phyloP scores from a whole-genome alignment of 139 green algal species.

The Micromonas commoda region DNA sequence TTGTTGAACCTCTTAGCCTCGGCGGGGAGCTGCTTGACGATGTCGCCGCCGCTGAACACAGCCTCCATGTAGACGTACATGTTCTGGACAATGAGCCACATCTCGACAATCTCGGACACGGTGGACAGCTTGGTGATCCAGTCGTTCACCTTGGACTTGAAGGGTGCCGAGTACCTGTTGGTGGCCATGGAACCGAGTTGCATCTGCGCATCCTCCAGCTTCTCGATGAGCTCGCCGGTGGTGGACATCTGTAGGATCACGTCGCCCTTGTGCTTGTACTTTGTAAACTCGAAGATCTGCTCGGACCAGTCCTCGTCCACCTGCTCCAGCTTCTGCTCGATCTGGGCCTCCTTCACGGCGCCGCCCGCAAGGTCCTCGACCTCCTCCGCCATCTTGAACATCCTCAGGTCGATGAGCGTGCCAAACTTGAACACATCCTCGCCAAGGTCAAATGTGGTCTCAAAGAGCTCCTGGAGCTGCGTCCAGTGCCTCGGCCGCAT shows the following conservation, averaged over 20 bases:
- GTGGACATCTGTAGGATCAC: conserved; percentile 58
- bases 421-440: conserved; percentile 70
- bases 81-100: conserved; percentile 66
- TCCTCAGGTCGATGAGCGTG: conserved; percentile 66
- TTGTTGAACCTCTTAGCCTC: conserved; percentile 75
- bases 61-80: conserved; percentile 81
- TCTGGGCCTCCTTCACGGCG: conserved; percentile 77
- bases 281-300: conserved; percentile 65
- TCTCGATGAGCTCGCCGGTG: conserved; percentile 67
- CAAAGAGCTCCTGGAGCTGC: conserved; percentile 65
- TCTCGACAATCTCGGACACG: conserved; percentile 71
- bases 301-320: conserved; percentile 70
- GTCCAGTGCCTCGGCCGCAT: conserved; percentile 70
- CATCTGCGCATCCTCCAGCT: conserved; percentile 76
- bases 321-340: conserved; percentile 79
- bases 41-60: conserved; percentile 80
- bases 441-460: conserved; percentile 63
- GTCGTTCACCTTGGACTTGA: conserved; percentile 58
- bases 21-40: conserved; percentile 67
- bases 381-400: conserved; percentile 62
- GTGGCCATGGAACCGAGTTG: conserved; percentile 83
- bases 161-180: conserved; percentile 64
- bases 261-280: conserved; percentile 61
- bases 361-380: conserved; percentile 62
- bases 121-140: conserved; percentile 74